Conservation (phyloP, 2,329 filamentous ascomycete genomes). For the Diaporthe batatas region DNA sequence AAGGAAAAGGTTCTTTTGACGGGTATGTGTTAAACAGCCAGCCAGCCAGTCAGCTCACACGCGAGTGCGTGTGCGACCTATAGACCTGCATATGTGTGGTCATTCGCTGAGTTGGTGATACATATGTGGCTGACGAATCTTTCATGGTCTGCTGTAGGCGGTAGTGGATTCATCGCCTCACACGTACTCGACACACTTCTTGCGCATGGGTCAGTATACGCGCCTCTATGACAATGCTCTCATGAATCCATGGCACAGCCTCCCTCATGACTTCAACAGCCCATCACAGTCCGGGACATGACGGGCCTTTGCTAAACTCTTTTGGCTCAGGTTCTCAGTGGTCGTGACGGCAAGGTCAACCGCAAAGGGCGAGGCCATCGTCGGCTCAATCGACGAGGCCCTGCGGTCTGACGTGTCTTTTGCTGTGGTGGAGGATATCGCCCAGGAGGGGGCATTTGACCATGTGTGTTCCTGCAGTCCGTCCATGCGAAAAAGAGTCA, state of each 20-base stretch:
- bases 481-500: background rate
- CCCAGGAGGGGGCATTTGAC: slow-evolving; percentile 77
- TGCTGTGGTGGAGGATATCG: slow-evolving; percentile 79
- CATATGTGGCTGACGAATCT: background rate
- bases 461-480: slow-evolving; percentile 51
- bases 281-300: too few relatives aligned
- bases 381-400: slow-evolving; percentile 55
- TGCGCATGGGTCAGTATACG: slow-evolving; percentile 51
- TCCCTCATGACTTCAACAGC: too few relatives aligned
- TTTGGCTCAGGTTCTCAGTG: slow-evolving; percentile 54
- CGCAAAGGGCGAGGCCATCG: slow-evolving; percentile 61
- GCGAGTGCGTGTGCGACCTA: too few relatives aligned
- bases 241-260: background rate
- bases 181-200: slow-evolving; percentile 64
- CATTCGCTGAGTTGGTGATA: background rate
- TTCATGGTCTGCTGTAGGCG: slow-evolving; percentile 50
- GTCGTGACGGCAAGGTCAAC: slow-evolving; percentile 61
- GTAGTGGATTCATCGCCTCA: slow-evolving; percentile 67
- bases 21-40: slow-evolving; percentile 43
- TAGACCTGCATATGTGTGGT: too few relatives aligned
- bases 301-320: slow-evolving; percentile 57
- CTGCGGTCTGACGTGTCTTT: slow-evolving; percentile 58
- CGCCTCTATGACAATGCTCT: slow-evolving; percentile 23
- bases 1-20: slow-evolving; percentile 47
- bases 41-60: too few relatives aligned